Conservation (phyloP, 139 green algal species). For the Tetraselmis striata region DNA sequence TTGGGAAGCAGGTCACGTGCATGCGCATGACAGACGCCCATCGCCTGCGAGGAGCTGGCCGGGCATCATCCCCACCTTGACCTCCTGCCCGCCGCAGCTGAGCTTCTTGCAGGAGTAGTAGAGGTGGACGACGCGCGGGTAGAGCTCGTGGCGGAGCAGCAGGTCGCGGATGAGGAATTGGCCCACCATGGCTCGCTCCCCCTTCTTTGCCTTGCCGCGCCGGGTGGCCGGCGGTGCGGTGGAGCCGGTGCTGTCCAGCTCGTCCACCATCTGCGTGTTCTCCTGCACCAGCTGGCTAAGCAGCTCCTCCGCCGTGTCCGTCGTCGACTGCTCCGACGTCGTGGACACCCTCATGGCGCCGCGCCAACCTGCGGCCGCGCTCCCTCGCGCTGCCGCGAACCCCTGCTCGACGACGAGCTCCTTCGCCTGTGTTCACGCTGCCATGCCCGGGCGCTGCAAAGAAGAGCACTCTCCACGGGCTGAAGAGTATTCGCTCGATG, state of each 20-base stretch:
- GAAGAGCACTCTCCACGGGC: too few relatives aligned
- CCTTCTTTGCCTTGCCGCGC: too few relatives aligned
- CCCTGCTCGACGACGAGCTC: too few relatives aligned
- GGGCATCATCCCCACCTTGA: neutral
- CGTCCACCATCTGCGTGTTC: neutral
- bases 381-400: too few relatives aligned
- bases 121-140: neutral
- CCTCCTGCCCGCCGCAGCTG: neutral
- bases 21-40: too few relatives aligned
- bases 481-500: too few relatives aligned
- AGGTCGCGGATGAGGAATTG: neutral
- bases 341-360: neutral
- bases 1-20: too few relatives aligned
- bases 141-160: neutral
- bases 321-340: neutral
- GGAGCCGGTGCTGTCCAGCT: neutral
- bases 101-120: neutral
- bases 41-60: too few relatives aligned
- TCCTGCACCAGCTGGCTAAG: neutral
- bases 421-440: too few relatives aligned
- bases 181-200: neutral
- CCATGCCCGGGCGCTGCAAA: too few relatives aligned
- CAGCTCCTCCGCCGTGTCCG: neutral
- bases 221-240: too few relatives aligned
- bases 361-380: too few relatives aligned